Conservation (phyloP, 225 moss, liverwort and hornwort species). For the Climacium dendroides region DNA sequence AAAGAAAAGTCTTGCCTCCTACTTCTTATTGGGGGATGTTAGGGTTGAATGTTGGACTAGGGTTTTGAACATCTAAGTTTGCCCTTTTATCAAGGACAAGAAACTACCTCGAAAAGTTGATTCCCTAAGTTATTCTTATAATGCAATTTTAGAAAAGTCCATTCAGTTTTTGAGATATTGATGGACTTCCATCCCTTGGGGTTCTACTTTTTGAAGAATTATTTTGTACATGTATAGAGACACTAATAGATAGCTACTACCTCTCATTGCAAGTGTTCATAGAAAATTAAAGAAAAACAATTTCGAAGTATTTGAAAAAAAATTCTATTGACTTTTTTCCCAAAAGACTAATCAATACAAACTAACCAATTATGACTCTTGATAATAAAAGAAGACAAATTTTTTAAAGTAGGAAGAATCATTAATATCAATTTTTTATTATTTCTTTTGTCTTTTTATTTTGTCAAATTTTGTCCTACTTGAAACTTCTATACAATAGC, state of each 20-base stretch:
- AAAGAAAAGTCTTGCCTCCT: no score
- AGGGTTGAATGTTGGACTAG: no score
- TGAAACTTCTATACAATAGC: no score
- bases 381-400: not conserved
- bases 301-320: not conserved
- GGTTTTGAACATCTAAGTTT: fast-evolving
- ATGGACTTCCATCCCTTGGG: not conserved
- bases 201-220: not conserved
- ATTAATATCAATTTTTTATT: no score
- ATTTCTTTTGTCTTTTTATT: no score
- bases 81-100: not conserved
- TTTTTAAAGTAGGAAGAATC: no score
- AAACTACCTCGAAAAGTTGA: not conserved
- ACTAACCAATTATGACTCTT: not conserved
- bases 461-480: no score
- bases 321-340: not conserved
- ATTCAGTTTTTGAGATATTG: no score
- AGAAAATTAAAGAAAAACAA: not conserved
- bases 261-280: not conserved
- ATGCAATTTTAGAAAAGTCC: not conserved
- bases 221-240: fast-evolving
- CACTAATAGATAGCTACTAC: not conserved
- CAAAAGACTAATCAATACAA: not conserved
- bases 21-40: no score
- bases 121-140: fast-evolving